Conservation (phyloP, 2,329 filamentous ascomycete species). For the Bimuria novae-zelandiae region DNA sequence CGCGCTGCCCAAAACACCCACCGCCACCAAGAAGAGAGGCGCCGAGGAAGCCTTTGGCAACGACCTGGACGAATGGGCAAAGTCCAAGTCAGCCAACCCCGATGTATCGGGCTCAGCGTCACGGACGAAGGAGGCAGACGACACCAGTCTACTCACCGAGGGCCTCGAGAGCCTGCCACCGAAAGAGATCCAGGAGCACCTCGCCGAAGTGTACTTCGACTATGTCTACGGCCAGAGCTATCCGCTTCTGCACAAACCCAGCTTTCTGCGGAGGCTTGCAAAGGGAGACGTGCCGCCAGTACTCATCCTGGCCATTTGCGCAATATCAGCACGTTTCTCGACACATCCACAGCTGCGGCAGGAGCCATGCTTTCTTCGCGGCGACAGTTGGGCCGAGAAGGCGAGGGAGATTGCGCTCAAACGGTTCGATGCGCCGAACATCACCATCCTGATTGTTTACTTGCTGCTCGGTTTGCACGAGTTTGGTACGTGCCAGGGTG, state of each 20-base stretch:
- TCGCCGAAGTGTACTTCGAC: slow-evolving; percentile 94
- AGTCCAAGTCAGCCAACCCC: slow-evolving; percentile 57
- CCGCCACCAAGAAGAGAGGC: slow-evolving; percentile 71
- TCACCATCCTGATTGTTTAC: slow-evolving; percentile 91
- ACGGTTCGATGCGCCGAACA: slow-evolving; percentile 92
- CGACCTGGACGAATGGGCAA: slow-evolving; percentile 82
- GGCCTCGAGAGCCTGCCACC: slow-evolving; percentile 81
- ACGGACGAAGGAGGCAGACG: slow-evolving; percentile 63
- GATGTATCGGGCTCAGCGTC: slow-evolving; percentile 56
- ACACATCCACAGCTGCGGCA: slow-evolving; percentile 79
- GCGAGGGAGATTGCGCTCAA: slow-evolving; percentile 87
- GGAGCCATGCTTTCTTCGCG: slow-evolving; percentile 80
- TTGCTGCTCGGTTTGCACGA: slow-evolving; percentile 89
- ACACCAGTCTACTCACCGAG: slow-evolving; percentile 77
- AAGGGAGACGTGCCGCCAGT: slow-evolving; percentile 84
- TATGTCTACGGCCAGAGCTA: slow-evolving; percentile 95
- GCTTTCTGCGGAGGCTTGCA: slow-evolving; percentile 88
- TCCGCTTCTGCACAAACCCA: slow-evolving; percentile 92
- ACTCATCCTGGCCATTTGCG: slow-evolving; percentile 89
- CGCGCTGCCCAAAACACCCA: slow-evolving; percentile 59
- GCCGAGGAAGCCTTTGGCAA: slow-evolving; percentile 86
- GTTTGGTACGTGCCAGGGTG: slow-evolving; percentile 95
- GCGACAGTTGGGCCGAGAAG: slow-evolving; percentile 86
- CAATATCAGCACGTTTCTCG: slow-evolving; percentile 92
- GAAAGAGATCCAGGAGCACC: slow-evolving; percentile 87